A percentile compares a stretch with the other conserved stretches of the same genome.
These are phyloP conservation scores for Tricholoma sp. DNA, from an alignment of 768 basidiomycete species.

Conservation along the genomic window DNA sequence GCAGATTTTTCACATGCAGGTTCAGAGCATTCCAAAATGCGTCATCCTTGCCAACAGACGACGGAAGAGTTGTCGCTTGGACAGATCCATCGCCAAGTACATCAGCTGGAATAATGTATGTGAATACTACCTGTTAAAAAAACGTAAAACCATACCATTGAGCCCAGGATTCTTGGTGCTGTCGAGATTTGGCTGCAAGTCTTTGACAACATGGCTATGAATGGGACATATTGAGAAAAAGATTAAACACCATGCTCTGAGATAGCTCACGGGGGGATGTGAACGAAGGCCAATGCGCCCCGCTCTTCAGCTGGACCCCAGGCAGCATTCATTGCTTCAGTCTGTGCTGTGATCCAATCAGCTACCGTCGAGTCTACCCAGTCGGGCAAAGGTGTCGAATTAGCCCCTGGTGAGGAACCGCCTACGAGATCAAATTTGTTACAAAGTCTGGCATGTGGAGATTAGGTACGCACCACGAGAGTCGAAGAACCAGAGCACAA, in stretches of 20 bases:
- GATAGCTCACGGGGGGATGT: constrained; percentile 61
- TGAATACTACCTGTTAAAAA: not conserved
- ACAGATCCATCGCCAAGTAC: constrained; percentile 49
- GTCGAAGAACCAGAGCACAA: constrained; percentile 77
- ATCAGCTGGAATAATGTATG: constrained; percentile 37
- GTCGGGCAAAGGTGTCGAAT: constrained; percentile 47
- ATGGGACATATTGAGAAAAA: not conserved
- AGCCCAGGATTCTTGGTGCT: constrained; percentile 36
- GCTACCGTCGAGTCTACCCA: constrained; percentile 67
- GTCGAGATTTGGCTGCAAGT: constrained; percentile 30
- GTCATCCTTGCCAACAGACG: constrained; percentile 41
- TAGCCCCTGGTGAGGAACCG: constrained; percentile 41
- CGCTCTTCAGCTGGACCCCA: constrained; percentile 54
- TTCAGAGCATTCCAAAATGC: constrained; percentile 62
- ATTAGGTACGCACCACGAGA: constrained; percentile 45
- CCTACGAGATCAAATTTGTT: constrained; percentile 26
- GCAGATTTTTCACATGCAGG: constrained; percentile 55
- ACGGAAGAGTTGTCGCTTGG: constrained; percentile 42
- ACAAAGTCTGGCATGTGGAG: not conserved
- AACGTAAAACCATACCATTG: constrained; percentile 28
- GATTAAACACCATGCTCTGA: not conserved
- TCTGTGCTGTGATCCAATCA: constrained; percentile 54
- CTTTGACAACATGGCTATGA: constrained; percentile 31
- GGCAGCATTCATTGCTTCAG: constrained; percentile 42
- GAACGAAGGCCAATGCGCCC: constrained; percentile 65